phyloP scores from a whole-genome alignment of 306 rosid species.

The Cicer yamashitae region DNA sequence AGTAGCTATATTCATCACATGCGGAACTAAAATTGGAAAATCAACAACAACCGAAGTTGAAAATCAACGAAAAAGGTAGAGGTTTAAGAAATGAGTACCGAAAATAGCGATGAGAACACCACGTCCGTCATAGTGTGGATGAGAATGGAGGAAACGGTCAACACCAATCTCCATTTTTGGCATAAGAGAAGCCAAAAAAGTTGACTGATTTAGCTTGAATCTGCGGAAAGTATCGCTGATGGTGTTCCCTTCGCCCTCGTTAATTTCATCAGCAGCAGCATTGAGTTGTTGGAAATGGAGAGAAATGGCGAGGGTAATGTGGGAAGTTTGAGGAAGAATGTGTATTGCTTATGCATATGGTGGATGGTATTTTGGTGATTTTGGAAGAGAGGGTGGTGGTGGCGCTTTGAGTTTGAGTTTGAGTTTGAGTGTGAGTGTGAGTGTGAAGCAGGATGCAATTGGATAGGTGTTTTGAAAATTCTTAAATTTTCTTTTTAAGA shows the following conservation, averaged over 20 bases:
- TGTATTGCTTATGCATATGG: constrained; percentile 44
- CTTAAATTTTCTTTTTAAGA: too few species aligned
- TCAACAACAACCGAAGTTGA: too few species aligned
- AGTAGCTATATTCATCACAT: too few species aligned
- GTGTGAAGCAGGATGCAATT: constrained; percentile 3
- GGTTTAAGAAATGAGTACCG: too few species aligned
- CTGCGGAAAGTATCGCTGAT: constrained; percentile 47
- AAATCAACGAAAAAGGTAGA: too few species aligned
- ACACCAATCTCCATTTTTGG: constrained; percentile 91
- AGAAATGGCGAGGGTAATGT: constrained; percentile 40
- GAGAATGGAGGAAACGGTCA: constrained; percentile 84
- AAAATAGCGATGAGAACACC: too few species aligned
- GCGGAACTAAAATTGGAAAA: too few species aligned
- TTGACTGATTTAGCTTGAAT: constrained; percentile 77
- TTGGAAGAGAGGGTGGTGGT: constrained; percentile 11
- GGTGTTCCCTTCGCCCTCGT: background rate
- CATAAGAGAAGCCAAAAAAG: constrained; percentile 92
- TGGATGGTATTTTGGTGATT: constrained; percentile 38
- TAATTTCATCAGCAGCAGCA: constrained; percentile 50
- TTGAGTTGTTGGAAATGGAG: constrained; percentile 50
- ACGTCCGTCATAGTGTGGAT: too few species aligned
- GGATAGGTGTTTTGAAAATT: too few species aligned
- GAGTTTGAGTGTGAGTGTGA: too few species aligned
- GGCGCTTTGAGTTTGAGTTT: too few species aligned
- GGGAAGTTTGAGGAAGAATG: constrained; percentile 42